phyloP scores from a whole-genome alignment of 106 monocot species.

The Dioscorea zingiberensis region DNA sequence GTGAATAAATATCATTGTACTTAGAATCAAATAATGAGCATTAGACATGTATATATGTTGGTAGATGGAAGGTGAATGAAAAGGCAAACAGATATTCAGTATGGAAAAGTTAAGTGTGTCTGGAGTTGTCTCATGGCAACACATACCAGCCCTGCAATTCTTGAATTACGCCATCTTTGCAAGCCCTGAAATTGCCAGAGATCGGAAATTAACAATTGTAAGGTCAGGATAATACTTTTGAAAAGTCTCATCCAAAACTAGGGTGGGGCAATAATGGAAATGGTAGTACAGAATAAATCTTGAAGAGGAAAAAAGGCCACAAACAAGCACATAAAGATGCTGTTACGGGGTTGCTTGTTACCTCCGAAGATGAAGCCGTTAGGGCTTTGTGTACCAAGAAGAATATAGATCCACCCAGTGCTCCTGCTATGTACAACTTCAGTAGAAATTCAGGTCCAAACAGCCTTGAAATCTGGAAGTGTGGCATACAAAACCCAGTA shows the following conservation, averaged over 20 bases:
- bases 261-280: not conserved
- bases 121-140: too few relatives aligned
- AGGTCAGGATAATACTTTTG: too few relatives aligned
- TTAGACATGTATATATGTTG: too few relatives aligned
- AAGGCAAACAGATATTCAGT: too few relatives aligned
- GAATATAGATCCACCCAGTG: constrained; percentile 70
- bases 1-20: too few relatives aligned
- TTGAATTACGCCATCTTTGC: constrained; percentile 28
- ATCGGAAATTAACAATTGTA: not conserved
- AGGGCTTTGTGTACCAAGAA: constrained; percentile 51
- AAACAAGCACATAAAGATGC: too few relatives aligned
- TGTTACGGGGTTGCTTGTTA: not conserved
- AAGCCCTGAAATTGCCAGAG: constrained; percentile 44
- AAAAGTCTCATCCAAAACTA: too few relatives aligned
- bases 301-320: too few relatives aligned
- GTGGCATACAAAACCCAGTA: not conserved
- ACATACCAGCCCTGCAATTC: constrained; percentile 59
- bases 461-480: constrained; percentile 48
- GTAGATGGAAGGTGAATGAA: too few relatives aligned
- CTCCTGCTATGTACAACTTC: constrained; percentile 80
- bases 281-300: too few relatives aligned
- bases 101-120: too few relatives aligned
- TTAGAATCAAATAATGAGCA: too few relatives aligned
- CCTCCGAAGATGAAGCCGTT: constrained; percentile 35
- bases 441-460: constrained; percentile 84